A percentile compares a stretch with the other conserved stretches of the same genome.
phyloP scores from a whole-genome alignment of 805 yeast genomes.

The Hanseniaspora lachancei region DNA sequence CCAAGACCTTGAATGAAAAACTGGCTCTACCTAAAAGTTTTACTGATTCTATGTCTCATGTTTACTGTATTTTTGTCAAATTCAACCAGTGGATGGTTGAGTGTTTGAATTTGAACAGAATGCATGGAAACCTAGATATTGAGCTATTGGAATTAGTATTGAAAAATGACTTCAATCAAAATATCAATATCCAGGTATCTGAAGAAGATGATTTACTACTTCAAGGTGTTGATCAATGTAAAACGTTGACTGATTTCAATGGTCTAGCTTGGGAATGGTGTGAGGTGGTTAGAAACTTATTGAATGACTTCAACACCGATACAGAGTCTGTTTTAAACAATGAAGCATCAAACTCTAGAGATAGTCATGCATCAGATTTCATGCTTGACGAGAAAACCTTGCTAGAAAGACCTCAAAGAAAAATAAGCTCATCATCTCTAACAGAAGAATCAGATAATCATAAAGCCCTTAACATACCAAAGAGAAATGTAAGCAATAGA shows the following conservation, averaged over 20 bases:
- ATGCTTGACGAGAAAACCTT: neutral
- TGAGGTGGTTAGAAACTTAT: slow-evolving; percentile 17
- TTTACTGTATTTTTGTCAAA: slow-evolving; percentile 25
- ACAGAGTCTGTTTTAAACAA: slow-evolving; percentile 19
- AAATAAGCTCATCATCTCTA: neutral
- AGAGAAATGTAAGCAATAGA: slow-evolving; percentile 3
- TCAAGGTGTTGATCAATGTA: slow-evolving; percentile 24
- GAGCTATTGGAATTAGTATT: slow-evolving; percentile 25
- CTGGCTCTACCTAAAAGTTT: slow-evolving; percentile 19
- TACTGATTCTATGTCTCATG: slow-evolving; percentile 21
- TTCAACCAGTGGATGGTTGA: slow-evolving; percentile 28
- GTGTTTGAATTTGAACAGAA: slow-evolving; percentile 17
- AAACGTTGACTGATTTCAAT: slow-evolving; percentile 19
- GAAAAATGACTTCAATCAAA: slow-evolving; percentile 25
- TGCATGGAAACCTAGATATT: slow-evolving; percentile 13
- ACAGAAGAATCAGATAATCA: neutral
- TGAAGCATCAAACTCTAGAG: slow-evolving; percentile 3
- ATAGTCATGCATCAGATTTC: slow-evolving; percentile 7
- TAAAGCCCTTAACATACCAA: neutral
- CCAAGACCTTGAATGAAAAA: slow-evolving; percentile 25
- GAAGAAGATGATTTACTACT: slow-evolving; percentile 25
- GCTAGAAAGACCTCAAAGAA: neutral
- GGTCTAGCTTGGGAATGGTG: slow-evolving; percentile 22
- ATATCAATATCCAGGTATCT: slow-evolving; percentile 17
- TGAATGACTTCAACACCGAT: slow-evolving; percentile 16